These are phyloP conservation scores for Acorus calamus DNA, from an alignment of 106 monocot species.

Conservation along the genomic window DNA sequence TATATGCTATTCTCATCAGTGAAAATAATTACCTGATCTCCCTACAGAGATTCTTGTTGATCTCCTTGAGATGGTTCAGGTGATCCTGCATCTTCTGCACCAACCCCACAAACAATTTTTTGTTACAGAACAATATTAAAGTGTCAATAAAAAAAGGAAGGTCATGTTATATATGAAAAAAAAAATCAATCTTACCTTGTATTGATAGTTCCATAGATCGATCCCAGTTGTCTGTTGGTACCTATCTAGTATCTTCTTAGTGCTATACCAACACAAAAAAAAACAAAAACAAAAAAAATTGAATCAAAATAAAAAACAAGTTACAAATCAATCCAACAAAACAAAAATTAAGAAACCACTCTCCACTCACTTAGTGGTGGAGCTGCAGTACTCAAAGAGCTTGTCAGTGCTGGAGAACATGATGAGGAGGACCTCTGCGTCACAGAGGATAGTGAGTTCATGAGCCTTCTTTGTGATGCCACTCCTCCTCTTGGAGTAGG, in stretches of 20 bases:
- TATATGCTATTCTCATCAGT: not conserved
- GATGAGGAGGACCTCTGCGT: slow-evolving; percentile 65
- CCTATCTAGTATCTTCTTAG: slow-evolving; percentile 51
- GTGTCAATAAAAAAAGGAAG: not conserved
- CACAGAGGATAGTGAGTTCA: slow-evolving; percentile 87
- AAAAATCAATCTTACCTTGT: slow-evolving; percentile 35
- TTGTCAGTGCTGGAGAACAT: slow-evolving; percentile 85
- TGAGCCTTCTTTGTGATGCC: slow-evolving; percentile 88
- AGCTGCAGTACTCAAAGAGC: slow-evolving; percentile 75
- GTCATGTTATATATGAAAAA: not conserved
- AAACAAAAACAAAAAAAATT: not conserved
- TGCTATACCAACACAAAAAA: slow-evolving; percentile 17
- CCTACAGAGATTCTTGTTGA: slow-evolving; percentile 63
- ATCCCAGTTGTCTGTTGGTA: slow-evolving; percentile 47
- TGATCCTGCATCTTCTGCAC: slow-evolving; percentile 75
- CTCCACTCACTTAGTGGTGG: slow-evolving; percentile 45
- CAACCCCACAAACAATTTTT: not conserved
- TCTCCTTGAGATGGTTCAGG: slow-evolving; percentile 62
- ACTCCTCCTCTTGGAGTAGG: slow-evolving; percentile 75
- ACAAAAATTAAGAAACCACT: not conserved
- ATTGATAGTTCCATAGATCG: slow-evolving; percentile 73
- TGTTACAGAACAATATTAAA: not conserved
- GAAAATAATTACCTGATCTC: slow-evolving; percentile 50
- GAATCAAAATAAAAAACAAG: not conserved
- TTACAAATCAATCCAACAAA: not conserved